Evolutionary conservation across 805 yeast species (phyloP), one percentile per base, ranked within the genome.

Genomic region (Kuraishia capsulata): DNA sequence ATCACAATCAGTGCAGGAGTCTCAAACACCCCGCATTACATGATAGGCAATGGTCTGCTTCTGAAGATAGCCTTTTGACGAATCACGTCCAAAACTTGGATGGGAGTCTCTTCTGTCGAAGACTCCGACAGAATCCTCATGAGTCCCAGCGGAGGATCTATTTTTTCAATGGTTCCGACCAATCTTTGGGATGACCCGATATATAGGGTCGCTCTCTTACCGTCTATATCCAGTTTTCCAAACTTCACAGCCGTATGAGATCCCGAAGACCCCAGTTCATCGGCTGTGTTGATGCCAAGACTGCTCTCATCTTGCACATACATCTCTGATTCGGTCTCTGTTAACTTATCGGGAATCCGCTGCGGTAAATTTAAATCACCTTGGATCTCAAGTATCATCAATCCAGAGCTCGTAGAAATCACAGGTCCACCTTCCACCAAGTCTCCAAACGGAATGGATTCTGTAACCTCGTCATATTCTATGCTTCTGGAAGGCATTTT

Each of bases 41-140:
- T 81, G 36, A 82, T 77, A 4, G 94, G 94, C 37, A 84, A 61
- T 0, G 94, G 92, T 44, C 94, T 65, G 30, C 73, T 72, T 36
- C 66, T 72, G 51, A 84, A 84, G 6, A 79, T 65, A 16, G 82
- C 56, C 50, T 79, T 81, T 43, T 71, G 67, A 24, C 59, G 59
- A 3, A 84, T 66, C 1, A 84, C 58, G 51, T 82, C 90, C 8
- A 78, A 57, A 46, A 82, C 57, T 43, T 73, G 61, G 4, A 81
- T 69, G 3, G 54, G 46, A 3, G 57, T 54, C 8, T 53, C 53
- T 13, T 21, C 32, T n/a, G n/a, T n/a, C n/a, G n/a, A n/a, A 4
- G 28, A 35, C 8, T 39, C 38, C 8, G 5, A 16, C 17, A 67
- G 64, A 10, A 81, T 64, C 46, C 67, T 65, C 46, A 84, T 46